Percentiles rank a stretch among this genome's conserved stretches.
phyloP scores from a whole-genome alignment of 2,329 filamentous ascomycete genomes.

The Rutstroemia sp. region DNA sequence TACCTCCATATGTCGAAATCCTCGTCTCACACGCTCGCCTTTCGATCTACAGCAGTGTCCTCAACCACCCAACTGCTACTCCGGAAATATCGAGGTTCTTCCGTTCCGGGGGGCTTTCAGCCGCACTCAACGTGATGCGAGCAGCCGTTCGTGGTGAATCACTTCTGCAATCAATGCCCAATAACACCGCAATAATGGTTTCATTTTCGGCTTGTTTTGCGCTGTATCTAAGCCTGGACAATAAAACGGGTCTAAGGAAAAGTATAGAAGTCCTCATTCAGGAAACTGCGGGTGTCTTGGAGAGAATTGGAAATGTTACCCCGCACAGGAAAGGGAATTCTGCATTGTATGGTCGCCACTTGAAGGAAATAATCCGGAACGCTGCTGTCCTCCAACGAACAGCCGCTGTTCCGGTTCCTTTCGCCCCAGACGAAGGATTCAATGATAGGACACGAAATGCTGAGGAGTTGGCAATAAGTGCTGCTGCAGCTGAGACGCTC shows the following conservation, averaged over 20 bases:
- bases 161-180: conserved; percentile 67
- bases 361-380: conserved; percentile 35
- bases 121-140: conserved; percentile 67
- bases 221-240: conserved; percentile 51
- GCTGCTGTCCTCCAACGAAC: conserved; percentile 11
- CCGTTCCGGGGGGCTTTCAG: conserved; percentile 62
- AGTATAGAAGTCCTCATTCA: conserved; percentile 59
- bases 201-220: conserved; percentile 69
- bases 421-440: not conserved
- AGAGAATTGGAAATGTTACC: conserved; percentile 60
- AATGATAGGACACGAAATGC: not conserved
- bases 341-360: conserved; percentile 48
- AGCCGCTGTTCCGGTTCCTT: not conserved
- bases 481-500: conserved; percentile 37
- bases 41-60: conserved; percentile 67
- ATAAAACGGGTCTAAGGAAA: conserved; percentile 49
- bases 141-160: conserved; percentile 65
- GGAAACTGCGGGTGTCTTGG: conserved; percentile 60
- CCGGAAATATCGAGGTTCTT: conserved; percentile 66
- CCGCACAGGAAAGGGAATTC: conserved; percentile 61
- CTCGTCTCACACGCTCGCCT: conserved; percentile 65
- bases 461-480: not conserved
- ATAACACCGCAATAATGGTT: conserved; percentile 75
- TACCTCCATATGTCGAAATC: conserved; percentile 70
- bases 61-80: conserved; percentile 66